phyloP scores from a whole-genome alignment of 1,284 basidiomycete genomes.

The Boletus austroedulis region DNA sequence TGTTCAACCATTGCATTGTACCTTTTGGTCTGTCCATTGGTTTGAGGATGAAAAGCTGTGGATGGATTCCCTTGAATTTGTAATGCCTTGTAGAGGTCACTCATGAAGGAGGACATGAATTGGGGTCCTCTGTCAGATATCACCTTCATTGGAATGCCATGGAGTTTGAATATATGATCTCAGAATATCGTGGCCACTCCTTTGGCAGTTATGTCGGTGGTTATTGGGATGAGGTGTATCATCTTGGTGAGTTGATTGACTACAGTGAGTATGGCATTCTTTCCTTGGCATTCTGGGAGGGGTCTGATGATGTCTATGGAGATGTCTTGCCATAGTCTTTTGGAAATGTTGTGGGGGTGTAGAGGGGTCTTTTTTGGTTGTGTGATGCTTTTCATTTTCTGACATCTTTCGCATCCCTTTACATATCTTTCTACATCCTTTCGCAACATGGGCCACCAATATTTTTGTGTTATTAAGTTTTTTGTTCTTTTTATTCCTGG shows the following conservation, averaged over 20 bases:
- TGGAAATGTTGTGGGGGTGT: background rate
- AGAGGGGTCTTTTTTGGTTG: background rate
- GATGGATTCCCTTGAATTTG: background rate
- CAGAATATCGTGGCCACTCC: no score
- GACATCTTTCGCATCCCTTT: no score
- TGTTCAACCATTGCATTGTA: background rate
- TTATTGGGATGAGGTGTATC: background rate
- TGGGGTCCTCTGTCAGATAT: background rate
- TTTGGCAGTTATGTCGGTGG: no score
- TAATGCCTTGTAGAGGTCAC: background rate
- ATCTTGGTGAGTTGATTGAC: background rate
- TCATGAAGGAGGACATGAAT: background rate
- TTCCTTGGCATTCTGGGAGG: slow-evolving; percentile 22
- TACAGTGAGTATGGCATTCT: slow-evolving; percentile 29
- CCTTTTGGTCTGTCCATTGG: background rate
- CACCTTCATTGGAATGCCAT: background rate
- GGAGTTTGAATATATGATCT: no score
- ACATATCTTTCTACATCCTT: no score
- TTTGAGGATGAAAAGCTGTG: background rate
- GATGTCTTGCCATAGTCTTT: background rate
- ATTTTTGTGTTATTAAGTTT: background rate
- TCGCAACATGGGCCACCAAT: background rate
- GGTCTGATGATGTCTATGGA: background rate
- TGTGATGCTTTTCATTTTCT: background rate
- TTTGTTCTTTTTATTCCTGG: no score